Evolutionary conservation across 257 asterid species (phyloP).

Genomic region (Primulina tabacum): DNA sequence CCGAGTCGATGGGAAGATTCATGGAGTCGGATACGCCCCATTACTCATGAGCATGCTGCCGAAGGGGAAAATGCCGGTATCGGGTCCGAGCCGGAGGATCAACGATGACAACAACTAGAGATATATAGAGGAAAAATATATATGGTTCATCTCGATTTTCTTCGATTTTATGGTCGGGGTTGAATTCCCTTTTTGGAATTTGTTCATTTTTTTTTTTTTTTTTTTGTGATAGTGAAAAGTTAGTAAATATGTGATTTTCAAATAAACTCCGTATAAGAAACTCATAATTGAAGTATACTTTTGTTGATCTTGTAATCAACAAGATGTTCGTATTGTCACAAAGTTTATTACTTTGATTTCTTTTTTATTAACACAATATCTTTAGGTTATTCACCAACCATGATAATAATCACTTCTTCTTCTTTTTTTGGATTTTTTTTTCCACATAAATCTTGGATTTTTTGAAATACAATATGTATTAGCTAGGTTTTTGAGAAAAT

Average conservation of each 20-base stretch:
- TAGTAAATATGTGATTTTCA: background rate
- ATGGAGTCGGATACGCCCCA: conserved; percentile 5
- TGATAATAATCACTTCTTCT: no score
- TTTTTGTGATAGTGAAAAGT: background rate
- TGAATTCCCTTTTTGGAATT: background rate
- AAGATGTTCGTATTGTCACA: background rate
- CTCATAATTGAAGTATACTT: background rate
- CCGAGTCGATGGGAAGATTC: background rate
- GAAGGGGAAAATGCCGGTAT: conserved; percentile 30
- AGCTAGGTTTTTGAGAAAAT: background rate
- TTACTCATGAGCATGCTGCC: conserved; percentile 38
- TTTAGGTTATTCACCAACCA: background rate
- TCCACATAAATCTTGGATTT: background rate
- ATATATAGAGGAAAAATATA: background rate
- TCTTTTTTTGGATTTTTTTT: background rate
- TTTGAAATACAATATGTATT: background rate
- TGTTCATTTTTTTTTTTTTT: conserved; percentile 17
- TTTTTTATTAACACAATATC: background rate
- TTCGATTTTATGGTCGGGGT: background rate
- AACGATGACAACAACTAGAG: conserved; percentile 30
- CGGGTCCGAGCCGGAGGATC: conserved; percentile 43
- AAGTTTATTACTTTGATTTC: no score
- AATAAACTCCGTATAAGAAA: background rate
- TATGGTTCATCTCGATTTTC: conserved; percentile 7
- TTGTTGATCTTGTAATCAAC: background rate